Base-by-base conservation (phyloP, 2,329 filamentous ascomycete species). In the Calonectria multiphialidica region DNA sequence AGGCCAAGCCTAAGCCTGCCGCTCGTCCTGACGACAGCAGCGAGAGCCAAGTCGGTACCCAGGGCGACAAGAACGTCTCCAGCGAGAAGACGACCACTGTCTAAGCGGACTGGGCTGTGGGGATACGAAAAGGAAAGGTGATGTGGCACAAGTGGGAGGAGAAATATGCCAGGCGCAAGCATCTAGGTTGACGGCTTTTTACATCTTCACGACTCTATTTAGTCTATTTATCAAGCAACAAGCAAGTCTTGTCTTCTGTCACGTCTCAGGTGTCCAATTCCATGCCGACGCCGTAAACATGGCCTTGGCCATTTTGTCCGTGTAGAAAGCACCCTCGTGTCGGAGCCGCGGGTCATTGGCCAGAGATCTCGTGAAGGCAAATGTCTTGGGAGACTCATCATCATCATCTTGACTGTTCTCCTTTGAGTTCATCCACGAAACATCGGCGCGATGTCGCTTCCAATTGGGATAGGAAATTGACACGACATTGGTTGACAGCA, bases 191-290 rank as follows among this genome's bases (percentile, higher is more conserved):
- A 35, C 63, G 61, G 45, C 33, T 69, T 71, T 75, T 62, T 77
- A 71, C 47, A 68, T 66, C 66, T 73, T 66, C 47, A 74, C 53
- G 64, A 66, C 67, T 77, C 73, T 50, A 69, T 79, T 66, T 74
- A 77, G 45, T 50, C 33, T 73, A 55, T 70, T 70, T 65, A 72
- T 64, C 59, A 75, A 74, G 61, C 45, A 63, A 59, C 63, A 73
- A 73, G 70, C 70, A 72, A 75, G 65, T 45, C 49, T 72, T 73
- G 42, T 70, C 53, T 50, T 61, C 44, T 33, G 70, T 83, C 73
- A 84, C 4, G 68, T 72, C 73, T 90, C 88, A 0, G 89, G 87
- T 16, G 89, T 90, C 90, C 90, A 92, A 75, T 91, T 86, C 90
- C 90, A 92, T 64, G 82, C 83, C 16, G 86, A 83, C 0, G 90